Evolutionary conservation across 83 land plant genomes (phyloP), one percentile per base, ranked within the genome.

Genomic region (Diphasiastrum complanatum): DNA sequence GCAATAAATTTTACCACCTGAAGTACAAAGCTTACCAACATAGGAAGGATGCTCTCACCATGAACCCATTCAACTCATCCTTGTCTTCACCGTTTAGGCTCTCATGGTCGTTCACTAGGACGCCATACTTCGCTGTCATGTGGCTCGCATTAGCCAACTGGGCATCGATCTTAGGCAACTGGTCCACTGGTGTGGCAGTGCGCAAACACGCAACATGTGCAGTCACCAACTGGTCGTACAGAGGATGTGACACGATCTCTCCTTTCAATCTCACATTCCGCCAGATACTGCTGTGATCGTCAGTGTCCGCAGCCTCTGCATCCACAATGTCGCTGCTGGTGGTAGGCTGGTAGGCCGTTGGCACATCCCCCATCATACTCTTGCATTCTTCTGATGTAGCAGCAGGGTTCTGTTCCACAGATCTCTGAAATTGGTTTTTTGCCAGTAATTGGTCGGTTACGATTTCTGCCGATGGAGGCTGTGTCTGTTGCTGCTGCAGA

Each of bases 141-240:
- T 79, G 63, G 76, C 80, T 86, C 20, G 84, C 78, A 70, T 80
- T 86, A n/a, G 80, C 84, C 5, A 89, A 64, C 83, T 89, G 95
- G 1, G 95, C 78, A 41, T 89, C 91, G 54, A 89, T 89, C 76
- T 76, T 78, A 24, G 86, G 81, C 36, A 85, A 67, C 71, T 83
- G 90, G 56, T 88, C 95, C 61, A 85, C 88, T 33, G 95, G 95
- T 55, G 95, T 88, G 11, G 95, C 95, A 27, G 86, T 82, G 10
- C 90, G 57, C 50, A 88, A 57, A 54, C 95, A 88, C 22, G 86
- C 79, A 51, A 88, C 83, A 62, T 88, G 95, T 2, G 95, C 89
- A n/a, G 90, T 63, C 57, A 88, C 54, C 57, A 88, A 49, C 82
- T 88, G 95, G 57, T 85, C 95, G 68, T 88, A 88, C 65, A 88